These are phyloP conservation scores for Halophytophthora polymorphica DNA, from an alignment of 352 stramenopile species.

Conservation along the genomic window DNA sequence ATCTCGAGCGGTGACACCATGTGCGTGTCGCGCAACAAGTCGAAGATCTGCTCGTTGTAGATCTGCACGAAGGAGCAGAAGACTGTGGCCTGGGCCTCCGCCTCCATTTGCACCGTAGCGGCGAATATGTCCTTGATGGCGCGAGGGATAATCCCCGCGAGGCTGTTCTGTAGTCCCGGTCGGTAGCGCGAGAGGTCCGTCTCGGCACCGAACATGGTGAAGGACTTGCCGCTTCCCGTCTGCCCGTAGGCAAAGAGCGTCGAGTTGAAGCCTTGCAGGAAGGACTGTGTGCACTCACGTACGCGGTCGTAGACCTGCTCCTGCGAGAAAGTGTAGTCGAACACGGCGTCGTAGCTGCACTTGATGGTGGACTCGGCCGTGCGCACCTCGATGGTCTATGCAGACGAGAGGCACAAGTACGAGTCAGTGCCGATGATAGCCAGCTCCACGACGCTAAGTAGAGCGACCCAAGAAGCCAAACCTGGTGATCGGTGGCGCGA, in stretches of 20 bases:
- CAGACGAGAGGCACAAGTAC: background rate
- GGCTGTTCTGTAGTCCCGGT: slow-evolving; percentile 73
- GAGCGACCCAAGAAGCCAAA: slow-evolving; percentile 9
- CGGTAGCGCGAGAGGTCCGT: slow-evolving; percentile 65
- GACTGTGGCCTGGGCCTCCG: slow-evolving; percentile 37
- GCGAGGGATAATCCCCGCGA: slow-evolving; percentile 86
- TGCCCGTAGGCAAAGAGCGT: slow-evolving; percentile 86
- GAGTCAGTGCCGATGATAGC: background rate
- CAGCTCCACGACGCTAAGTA: background rate
- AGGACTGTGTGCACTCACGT: slow-evolving; percentile 71
- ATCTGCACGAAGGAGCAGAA: slow-evolving; percentile 90
- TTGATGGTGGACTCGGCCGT: slow-evolving; percentile 70
- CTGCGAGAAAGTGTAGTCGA: slow-evolving; percentile 66
- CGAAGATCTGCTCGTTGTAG: slow-evolving; percentile 92
- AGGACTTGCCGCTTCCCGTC: slow-evolving; percentile 83
- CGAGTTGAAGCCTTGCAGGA: slow-evolving; percentile 81
- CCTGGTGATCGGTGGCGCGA: slow-evolving; percentile 39
- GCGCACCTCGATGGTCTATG: slow-evolving; percentile 75
- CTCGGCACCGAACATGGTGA: slow-evolving; percentile 86
- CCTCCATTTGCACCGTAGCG: slow-evolving; percentile 57
- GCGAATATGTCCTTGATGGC: slow-evolving; percentile 88
- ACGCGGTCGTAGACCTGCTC: slow-evolving; percentile 82
- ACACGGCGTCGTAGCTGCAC: slow-evolving; percentile 80
- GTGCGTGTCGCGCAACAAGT: slow-evolving; percentile 80
- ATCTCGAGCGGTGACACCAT: slow-evolving; percentile 81